Conservation (phyloP, 495 filamentous ascomycete genomes). For the Durotheca rogersii region DNA sequence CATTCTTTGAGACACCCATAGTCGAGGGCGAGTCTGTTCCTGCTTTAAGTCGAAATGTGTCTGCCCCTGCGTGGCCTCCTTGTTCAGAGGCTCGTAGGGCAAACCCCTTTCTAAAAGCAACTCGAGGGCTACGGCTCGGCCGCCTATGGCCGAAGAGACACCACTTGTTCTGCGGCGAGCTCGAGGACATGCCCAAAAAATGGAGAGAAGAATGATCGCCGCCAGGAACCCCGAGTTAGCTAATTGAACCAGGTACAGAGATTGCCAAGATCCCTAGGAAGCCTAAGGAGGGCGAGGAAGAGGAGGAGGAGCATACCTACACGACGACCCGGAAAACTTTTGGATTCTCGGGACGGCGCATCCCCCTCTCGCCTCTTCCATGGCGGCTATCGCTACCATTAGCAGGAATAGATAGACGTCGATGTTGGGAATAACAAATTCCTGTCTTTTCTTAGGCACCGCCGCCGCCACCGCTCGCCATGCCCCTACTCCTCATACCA, state of each 20-base stretch:
- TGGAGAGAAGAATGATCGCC: conserved; percentile 11
- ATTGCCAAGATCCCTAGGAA: conserved; percentile 22
- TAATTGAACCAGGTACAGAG: conserved; percentile 19
- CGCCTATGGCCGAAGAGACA: conserved; percentile 3
- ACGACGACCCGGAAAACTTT: no score
- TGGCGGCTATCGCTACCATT: neutral
- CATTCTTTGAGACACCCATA: conserved; percentile 29
- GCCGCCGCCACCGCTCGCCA: neutral
- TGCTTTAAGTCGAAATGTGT: conserved; percentile 12
- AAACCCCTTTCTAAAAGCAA: neutral
- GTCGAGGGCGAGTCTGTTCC: conserved; percentile 17
- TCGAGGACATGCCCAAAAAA: neutral
- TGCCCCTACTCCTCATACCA: no score
- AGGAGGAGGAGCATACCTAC: conserved; percentile 3
- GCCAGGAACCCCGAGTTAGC: conserved; percentile 13
- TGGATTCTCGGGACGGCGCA: neutral
- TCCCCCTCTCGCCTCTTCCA: neutral
- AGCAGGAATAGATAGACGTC: neutral
- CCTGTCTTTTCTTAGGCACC: neutral
- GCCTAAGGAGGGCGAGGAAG: conserved; percentile 8
- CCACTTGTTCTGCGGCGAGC: neutral
- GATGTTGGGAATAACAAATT: neutral
- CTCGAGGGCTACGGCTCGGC: neutral
- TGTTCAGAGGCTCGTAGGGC: conserved; percentile 17
- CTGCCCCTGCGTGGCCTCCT: conserved; percentile 14